phyloP scores from a whole-genome alignment of 2,329 filamentous ascomycete genomes.

The Beauveria caledonica region DNA sequence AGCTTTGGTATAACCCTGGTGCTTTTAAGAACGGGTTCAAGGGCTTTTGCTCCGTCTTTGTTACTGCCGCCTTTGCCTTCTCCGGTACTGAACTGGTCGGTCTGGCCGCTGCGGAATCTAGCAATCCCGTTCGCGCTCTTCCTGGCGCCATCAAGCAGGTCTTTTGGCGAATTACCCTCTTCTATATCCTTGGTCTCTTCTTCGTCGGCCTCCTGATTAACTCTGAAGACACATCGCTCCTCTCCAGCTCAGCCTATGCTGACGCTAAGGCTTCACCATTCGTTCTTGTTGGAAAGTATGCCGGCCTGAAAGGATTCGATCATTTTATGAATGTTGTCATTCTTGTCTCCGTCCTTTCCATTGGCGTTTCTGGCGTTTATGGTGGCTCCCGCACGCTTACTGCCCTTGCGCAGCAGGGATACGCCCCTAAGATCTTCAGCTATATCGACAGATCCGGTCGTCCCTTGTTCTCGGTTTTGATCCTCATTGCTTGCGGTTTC shows the following conservation, averaged over 20 bases:
- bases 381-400: conserved; percentile 47
- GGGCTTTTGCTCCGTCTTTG: conserved; percentile 60
- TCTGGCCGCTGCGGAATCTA: conserved; percentile 60
- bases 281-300: conserved; percentile 41
- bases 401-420: conserved; percentile 48
- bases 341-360: conserved; percentile 44
- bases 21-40: conserved; percentile 62
- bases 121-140: conserved; percentile 60
- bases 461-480: conserved; percentile 37
- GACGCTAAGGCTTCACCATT: conserved; percentile 38
- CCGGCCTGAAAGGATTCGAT: conserved; percentile 38
- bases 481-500: conserved; percentile 37
- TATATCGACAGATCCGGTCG: conserved; percentile 47
- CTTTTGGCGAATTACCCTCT: conserved; percentile 44
- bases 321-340: conserved; percentile 47
- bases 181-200: conserved; percentile 42
- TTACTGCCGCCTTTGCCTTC: conserved; percentile 62
- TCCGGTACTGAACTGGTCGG: conserved; percentile 62
- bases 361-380: conserved; percentile 46
- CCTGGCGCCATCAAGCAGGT: conserved; percentile 75
- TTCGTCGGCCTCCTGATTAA: conserved; percentile 39
- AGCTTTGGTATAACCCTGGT: conserved; percentile 35
- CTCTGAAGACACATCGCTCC: conserved; percentile 34
- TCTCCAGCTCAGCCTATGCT: conserved; percentile 36
- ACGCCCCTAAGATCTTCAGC: conserved; percentile 44